Base-by-base conservation (phyloP, 2,329 filamentous ascomycete species). In the Sclerotinia nivalis region DNA sequence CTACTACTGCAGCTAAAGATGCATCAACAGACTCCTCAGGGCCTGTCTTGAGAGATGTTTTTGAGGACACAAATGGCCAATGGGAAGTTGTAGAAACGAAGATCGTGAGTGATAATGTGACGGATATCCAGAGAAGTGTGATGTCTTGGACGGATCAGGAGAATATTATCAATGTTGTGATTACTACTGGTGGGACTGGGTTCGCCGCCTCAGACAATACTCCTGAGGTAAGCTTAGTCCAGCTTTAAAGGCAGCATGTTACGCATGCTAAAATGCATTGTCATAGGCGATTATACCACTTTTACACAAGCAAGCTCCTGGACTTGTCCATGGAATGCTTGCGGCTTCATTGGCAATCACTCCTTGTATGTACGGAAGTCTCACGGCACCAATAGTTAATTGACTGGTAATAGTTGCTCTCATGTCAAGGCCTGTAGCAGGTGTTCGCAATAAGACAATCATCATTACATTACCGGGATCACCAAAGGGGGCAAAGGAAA, bases 311-410 rank as follows among this genome's bases (percentile, higher is more conserved):
- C 88, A 95, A 79, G 96, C 96, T 0, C 89, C 93, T 0, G 96
- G 96, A 0, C 84, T 99, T 64, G 91, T 97, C n/a, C 94, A 99
- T 81, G 93, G 89, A 73, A 99, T 99, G 95, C 84, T 99, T 55
- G 85, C 93, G 8, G 85, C 92, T 28, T 98, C 95, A 0, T 83
- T 97, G 22, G 84, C 88, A 56, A 89, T 98, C 47, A 99, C 96
- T 3, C 94, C 95, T 60, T 99, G 93, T 97, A 83, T 83, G 91
- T 72, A 54, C 56, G 55, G 18, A 52, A 67, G 4, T 45, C 49
- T 4, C 50, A 18, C 28, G 9, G 62, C 40, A 15, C 18, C 40
- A 37, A 47, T 68, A 65, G 40, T 69, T 49, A 70, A 62, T 74
- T 80, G 69, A 80, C 61, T 69, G 61, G 12, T 25, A 34, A 34